These are phyloP conservation scores for Xerocomellus intermedius DNA, from an alignment of 768 basidiomycete genomes.

Conservation along the genomic window DNA sequence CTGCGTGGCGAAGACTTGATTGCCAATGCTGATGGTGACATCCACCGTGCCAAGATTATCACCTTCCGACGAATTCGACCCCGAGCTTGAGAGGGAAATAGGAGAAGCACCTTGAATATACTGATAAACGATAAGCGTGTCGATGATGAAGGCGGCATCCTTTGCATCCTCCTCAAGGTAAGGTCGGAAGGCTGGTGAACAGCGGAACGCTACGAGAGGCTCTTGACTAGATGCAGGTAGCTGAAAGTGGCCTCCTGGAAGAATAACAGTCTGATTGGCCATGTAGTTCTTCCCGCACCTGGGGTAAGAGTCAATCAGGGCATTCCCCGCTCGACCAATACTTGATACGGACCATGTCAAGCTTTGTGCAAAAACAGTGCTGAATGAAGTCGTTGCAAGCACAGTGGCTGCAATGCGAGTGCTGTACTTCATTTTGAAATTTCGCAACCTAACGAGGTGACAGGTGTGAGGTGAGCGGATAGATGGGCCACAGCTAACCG, in stretches of 20 bases:
- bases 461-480: not conserved
- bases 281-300: constrained; percentile 56
- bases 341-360: constrained; percentile 23
- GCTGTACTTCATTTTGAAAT: constrained; percentile 22
- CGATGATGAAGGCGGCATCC: constrained; percentile 33
- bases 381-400: constrained; percentile 13
- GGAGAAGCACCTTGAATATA: constrained; percentile 36
- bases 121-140: constrained; percentile 37
- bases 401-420: constrained; percentile 1
- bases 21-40: constrained; percentile 34
- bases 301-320: not conserved
- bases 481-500: not conserved
- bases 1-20: constrained; percentile 22
- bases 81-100: constrained; percentile 22
- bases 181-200: constrained; percentile 45
- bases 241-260: constrained; percentile 47
- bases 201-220: constrained; percentile 46
- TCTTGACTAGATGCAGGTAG: constrained; percentile 32
- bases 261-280: constrained; percentile 38
- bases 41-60: constrained; percentile 14
- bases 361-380: constrained; percentile 18
- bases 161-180: constrained; percentile 43
- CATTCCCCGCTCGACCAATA: too few species aligned
- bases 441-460: not conserved
- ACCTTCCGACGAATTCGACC: not conserved